These are phyloP conservation scores for Saccharomycopsis javanensis DNA, from an alignment of 805 yeast genomes.

Conservation along the genomic window DNA sequence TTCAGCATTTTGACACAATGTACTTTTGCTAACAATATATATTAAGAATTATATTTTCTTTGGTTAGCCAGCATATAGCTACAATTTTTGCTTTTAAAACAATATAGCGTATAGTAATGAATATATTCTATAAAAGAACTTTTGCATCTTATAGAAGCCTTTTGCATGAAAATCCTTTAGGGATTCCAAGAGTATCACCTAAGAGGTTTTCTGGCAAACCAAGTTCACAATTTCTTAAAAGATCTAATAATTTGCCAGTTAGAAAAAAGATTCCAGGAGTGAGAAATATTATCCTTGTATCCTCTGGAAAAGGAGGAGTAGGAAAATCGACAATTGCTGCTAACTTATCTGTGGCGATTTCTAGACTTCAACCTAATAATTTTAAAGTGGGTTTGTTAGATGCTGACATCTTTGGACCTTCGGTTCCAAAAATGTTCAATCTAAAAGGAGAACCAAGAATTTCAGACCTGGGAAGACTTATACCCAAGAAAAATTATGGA, in stretches of 20 bases:
- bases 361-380: conserved; percentile 38
- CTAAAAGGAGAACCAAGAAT: conserved; percentile 61
- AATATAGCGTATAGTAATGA: background rate
- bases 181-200: background rate
- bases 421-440: conserved; percentile 64
- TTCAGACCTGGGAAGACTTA: conserved; percentile 39
- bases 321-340: conserved; percentile 82
- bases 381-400: conserved; percentile 61
- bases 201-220: background rate
- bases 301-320: conserved; percentile 89
- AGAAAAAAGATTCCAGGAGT: conserved; percentile 52
- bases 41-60: too few relatives aligned
- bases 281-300: conserved; percentile 52
- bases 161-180: background rate
- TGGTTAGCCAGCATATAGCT: too few relatives aligned
- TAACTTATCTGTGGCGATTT: conserved; percentile 50
- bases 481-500: conserved; percentile 68
- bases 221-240: conserved; percentile 16
- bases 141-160: background rate
- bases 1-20: background rate
- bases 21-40: too few relatives aligned
- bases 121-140: background rate
- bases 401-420: conserved; percentile 80
- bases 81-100: too few relatives aligned
- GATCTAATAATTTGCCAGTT: conserved; percentile 33